Conservation (phyloP, 208 protist genomes). For the Phytomonas serpens region DNA sequence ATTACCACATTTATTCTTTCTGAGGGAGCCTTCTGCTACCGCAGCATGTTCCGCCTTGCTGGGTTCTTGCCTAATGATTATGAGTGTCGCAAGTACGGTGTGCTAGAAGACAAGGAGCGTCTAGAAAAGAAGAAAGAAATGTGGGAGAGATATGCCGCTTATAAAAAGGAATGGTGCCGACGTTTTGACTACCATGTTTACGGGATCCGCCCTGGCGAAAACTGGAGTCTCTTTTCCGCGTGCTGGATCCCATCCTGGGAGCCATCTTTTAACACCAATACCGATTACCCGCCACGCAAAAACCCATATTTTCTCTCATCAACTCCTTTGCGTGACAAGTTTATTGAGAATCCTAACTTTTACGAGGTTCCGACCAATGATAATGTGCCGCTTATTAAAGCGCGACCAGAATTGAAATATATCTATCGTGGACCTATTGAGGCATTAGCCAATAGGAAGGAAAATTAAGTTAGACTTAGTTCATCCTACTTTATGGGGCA, state of each 20-base stretch:
- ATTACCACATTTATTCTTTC: constrained; percentile 44
- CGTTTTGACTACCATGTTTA: constrained; percentile 88
- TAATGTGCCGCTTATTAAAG: constrained; percentile 45
- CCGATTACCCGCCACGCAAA: constrained; percentile 81
- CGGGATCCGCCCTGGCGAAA: constrained; percentile 81
- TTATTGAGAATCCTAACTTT: constrained; percentile 36
- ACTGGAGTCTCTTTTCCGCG: constrained; percentile 72
- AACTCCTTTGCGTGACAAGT: constrained; percentile 60
- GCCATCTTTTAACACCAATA: constrained; percentile 46
- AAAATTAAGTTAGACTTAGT: neutral
- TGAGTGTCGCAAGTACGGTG: constrained; percentile 84
- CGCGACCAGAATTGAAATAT: constrained; percentile 73
- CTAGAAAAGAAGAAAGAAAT: constrained; percentile 65
- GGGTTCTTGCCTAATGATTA: constrained; percentile 82
- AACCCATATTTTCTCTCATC: constrained; percentile 85
- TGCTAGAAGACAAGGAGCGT: constrained; percentile 68
- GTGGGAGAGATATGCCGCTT: constrained; percentile 81
- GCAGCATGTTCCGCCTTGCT: constrained; percentile 70
- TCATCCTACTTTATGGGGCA: neutral
- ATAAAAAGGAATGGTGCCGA: constrained; percentile 88
- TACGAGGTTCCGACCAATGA: constrained; percentile 43
- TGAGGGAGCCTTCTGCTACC: constrained; percentile 73
- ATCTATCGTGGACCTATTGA: constrained; percentile 57
- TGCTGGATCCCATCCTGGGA: constrained; percentile 67
- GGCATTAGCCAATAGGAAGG: constrained; percentile 7